Base-by-base conservation (phyloP, 805 yeast genomes). In the Kodamaea kakaduensis region DNA sequence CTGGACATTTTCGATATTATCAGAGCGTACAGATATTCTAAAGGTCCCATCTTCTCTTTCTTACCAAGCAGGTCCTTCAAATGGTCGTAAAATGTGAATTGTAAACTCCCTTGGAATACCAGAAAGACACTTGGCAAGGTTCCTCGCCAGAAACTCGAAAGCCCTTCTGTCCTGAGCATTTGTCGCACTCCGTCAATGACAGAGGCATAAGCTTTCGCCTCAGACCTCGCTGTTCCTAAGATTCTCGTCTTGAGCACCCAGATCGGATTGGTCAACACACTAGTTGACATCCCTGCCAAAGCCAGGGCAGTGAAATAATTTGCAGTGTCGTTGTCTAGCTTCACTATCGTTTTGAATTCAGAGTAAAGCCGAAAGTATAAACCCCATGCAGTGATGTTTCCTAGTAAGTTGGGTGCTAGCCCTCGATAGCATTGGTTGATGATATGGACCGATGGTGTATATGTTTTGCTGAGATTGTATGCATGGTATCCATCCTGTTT, bases 221-320 rank as follows among this genome's bases (percentile, higher is more conserved):
- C 46, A 1, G 41, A 41, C 24, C 61, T 58, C 2, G 73, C 59
- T 2, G 75, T 73, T 13, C 88, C 78, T 49, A 89, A 69, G 45
- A 90, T 81, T 42, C 97, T 69, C 0, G 98, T 93, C 58, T 93
- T 93, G 13, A 93, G 56, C 1, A 93, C 96, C 98, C 98, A 90
- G 8, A 90, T 73, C 1, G 98, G 98, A 52, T 88, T 93, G 1
- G 98, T 89, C 10, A 84, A 26, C 0, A 86, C 37, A 1, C 94
- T 74, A 0, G 96, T 86, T 4, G 78, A 50, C 25, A 78, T 51
- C 0, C 98, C 98, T 0, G 97, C 88, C 12, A 60, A 25, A 2
- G 64, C 39, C 2, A 67, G 61, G 5, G 67, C 57, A 4, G 58
- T 50, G 34, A 66, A 64, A 40, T 56, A 67, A 30, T 54, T 56